Evolutionary conservation across 2,329 filamentous ascomycete genomes (phyloP).

Genomic region (Penicillium glabrum): DNA sequence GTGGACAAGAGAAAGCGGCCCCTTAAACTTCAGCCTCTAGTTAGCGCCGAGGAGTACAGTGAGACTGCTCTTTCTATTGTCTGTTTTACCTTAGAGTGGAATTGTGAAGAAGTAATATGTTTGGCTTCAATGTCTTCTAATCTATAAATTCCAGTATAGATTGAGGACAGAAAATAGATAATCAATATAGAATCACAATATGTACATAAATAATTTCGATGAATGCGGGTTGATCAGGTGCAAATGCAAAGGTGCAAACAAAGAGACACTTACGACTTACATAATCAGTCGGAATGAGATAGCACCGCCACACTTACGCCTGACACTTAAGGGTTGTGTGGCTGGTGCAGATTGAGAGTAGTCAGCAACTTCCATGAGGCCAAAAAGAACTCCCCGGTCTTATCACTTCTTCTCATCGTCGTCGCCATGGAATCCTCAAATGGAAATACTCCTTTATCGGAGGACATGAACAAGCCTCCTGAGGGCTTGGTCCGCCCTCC

Average conservation of each 20-base stretch:
- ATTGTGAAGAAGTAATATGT: not conserved
- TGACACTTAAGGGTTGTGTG: constrained; percentile 9
- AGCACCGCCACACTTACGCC: not conserved
- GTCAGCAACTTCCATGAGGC: not conserved
- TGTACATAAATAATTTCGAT: not conserved
- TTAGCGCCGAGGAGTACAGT: not conserved
- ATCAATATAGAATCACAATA: not conserved
- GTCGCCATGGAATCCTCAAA: constrained; percentile 43
- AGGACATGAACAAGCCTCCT: constrained; percentile 73
- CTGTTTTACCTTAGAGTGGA: not conserved
- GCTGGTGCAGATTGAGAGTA: not conserved
- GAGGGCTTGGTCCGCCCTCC: constrained; percentile 82
- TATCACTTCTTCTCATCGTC: constrained; percentile 4
- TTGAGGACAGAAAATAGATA: not conserved
- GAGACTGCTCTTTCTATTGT: not conserved
- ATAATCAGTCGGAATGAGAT: not conserved
- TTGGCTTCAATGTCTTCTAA: not conserved
- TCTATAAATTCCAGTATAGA: not conserved
- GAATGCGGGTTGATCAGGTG: not conserved
- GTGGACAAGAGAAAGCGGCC: constrained; percentile 16
- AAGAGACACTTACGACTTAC: not conserved
- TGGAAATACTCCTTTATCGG: constrained; percentile 41
- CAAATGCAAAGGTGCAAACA: not conserved
- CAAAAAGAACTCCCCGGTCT: constrained; percentile 3
- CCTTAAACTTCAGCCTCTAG: constrained; percentile 16